Conservation (phyloP, 306 rosid species). For the Hippophae tibetana region DNA sequence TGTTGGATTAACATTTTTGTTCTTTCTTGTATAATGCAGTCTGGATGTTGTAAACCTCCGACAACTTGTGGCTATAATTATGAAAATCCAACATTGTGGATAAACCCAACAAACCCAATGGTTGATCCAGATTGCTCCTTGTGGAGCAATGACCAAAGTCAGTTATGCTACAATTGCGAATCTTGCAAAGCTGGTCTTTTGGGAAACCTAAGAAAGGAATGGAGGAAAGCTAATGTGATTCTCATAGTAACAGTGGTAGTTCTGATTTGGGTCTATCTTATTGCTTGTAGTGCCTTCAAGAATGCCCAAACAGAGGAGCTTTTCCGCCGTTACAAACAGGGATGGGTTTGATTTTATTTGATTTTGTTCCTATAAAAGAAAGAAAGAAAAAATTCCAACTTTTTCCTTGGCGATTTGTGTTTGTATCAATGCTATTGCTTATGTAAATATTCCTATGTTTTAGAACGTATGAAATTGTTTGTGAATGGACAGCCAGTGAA, state of each 20-base stretch:
- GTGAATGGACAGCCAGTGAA: no score
- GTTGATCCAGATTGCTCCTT: slow-evolving; percentile 66
- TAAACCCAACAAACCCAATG: slow-evolving; percentile 54
- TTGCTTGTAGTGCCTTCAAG: slow-evolving; percentile 89
- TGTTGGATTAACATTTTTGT: background rate
- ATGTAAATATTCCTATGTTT: no score
- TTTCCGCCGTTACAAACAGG: slow-evolving; percentile 62
- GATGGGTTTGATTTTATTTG: slow-evolving; percentile 44
- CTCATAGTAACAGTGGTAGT: slow-evolving; percentile 67
- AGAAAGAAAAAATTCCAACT: no score
- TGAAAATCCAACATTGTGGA: slow-evolving; percentile 69
- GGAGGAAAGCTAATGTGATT: slow-evolving; percentile 74
- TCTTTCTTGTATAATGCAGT: slow-evolving; percentile 30
- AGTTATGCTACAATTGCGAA: slow-evolving; percentile 73
- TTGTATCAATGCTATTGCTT: no score
- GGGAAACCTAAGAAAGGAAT: slow-evolving; percentile 77
- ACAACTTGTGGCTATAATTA: slow-evolving; percentile 60
- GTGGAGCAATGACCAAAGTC: slow-evolving; percentile 85
- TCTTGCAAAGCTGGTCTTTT: slow-evolving; percentile 87
- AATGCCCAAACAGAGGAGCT: slow-evolving; percentile 79
- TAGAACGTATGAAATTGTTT: no score
- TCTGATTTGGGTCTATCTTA: slow-evolving; percentile 66
- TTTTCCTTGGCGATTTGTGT: no score
- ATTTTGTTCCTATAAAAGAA: no score
- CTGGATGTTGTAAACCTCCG: slow-evolving; percentile 95